phyloP scores from a whole-genome alignment of 306 rosid genomes.

The Trifolium subterraneum region DNA sequence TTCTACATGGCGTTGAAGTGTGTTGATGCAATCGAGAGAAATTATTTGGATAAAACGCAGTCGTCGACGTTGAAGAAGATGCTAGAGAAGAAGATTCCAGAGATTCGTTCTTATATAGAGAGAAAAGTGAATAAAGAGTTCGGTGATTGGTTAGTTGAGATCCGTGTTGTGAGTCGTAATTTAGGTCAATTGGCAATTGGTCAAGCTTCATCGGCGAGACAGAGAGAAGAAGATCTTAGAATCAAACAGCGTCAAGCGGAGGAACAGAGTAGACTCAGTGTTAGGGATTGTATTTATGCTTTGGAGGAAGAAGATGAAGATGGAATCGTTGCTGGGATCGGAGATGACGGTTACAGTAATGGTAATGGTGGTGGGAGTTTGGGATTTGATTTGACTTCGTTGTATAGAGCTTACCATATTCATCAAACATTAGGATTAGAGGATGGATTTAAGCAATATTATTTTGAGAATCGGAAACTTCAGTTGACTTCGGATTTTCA shows the following conservation, averaged over 20 bases:
- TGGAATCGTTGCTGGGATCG: constrained; percentile 53
- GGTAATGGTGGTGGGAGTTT: constrained; percentile 49
- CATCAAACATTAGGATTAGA: constrained; percentile 92
- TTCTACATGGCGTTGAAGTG: constrained; percentile 95
- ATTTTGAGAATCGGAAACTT: constrained; percentile 92
- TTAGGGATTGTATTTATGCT: constrained; percentile 88
- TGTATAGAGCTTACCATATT: constrained; percentile 82
- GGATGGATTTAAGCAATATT: constrained; percentile 89
- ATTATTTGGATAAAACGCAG: constrained; percentile 64
- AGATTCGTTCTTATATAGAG: constrained; percentile 86
- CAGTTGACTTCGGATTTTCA: constrained; percentile 96
- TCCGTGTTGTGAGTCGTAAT: constrained; percentile 89
- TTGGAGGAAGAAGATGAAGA: constrained; percentile 92
- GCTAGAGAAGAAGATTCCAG: constrained; percentile 97
- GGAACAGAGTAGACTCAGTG: constrained; percentile 97
- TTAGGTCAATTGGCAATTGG: constrained; percentile 94
- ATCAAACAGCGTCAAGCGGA: constrained; percentile 99
- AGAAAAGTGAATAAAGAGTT: constrained; percentile 89
- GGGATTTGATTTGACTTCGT: constrained; percentile 91
- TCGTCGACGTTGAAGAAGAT: constrained; percentile 80
- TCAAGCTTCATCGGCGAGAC: constrained; percentile 93
- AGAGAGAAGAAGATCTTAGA: constrained; percentile 95
- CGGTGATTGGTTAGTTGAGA: constrained; percentile 97
- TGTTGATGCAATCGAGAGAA: constrained; percentile 76
- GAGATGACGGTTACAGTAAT: constrained; percentile 56